These are phyloP conservation scores for Botryotinia calthae DNA, from an alignment of 2,329 filamentous ascomycete genomes.

Conservation along the genomic window DNA sequence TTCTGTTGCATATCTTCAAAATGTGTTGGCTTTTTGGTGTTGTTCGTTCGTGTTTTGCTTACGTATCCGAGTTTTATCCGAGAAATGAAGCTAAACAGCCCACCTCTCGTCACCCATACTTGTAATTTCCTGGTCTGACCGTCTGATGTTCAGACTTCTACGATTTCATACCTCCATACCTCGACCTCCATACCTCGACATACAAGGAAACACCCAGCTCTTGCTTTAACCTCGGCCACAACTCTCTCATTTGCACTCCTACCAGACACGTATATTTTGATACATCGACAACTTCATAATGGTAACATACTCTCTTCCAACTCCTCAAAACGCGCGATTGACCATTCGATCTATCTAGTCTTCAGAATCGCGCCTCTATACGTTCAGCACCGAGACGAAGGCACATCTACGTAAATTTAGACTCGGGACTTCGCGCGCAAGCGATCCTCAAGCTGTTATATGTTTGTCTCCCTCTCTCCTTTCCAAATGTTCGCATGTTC, in stretches of 20 bases:
- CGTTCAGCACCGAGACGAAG: constrained; percentile 87
- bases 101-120: constrained; percentile 6
- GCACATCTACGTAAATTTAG: constrained; percentile 93
- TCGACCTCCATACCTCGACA: background rate
- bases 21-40: background rate
- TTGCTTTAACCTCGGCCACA: background rate
- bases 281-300: background rate
- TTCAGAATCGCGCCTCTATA: constrained; percentile 87
- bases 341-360: constrained; percentile 27
- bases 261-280: background rate
- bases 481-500: constrained; percentile 11
- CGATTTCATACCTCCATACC: background rate
- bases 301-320: background rate
- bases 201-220: background rate
- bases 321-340: background rate
- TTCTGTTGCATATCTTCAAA: constrained; percentile 1
- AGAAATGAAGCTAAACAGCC: constrained; percentile 14
- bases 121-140: background rate
- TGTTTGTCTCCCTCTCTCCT: constrained; percentile 62
- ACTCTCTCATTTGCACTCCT: background rate
- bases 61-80: constrained; percentile 15
- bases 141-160: background rate
- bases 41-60: background rate
- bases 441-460: constrained; percentile 85
- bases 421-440: constrained; percentile 81